phyloP scores from a whole-genome alignment of 75 land plant species.

The Selaginella tamariscina region DNA sequence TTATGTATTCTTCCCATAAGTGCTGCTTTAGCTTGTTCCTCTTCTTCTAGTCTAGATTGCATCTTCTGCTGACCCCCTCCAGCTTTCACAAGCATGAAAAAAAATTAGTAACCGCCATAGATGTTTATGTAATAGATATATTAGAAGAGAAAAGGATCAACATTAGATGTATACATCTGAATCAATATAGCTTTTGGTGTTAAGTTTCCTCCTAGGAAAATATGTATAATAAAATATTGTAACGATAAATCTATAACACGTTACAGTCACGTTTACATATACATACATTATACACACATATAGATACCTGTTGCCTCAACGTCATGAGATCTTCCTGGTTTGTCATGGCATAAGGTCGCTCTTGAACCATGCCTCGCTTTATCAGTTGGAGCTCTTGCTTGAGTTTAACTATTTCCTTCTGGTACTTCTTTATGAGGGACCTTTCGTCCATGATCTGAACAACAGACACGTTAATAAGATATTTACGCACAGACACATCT shows the following conservation, averaged over 20 bases:
- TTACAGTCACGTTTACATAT: too few relatives aligned
- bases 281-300: too few relatives aligned
- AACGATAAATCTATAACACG: too few relatives aligned
- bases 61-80: slow-evolving; percentile 56
- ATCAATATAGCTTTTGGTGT: too few relatives aligned
- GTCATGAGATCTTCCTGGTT: not conserved
- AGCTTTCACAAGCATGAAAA: slow-evolving; percentile 25
- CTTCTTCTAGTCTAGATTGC: slow-evolving; percentile 60
- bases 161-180: too few relatives aligned
- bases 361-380: not conserved
- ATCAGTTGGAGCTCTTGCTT: not conserved
- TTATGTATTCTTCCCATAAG: slow-evolving; percentile 57
- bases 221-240: too few relatives aligned
- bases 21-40: slow-evolving; percentile 69
- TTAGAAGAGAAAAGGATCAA: not conserved
- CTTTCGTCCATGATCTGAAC: not conserved
- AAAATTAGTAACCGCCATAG: too few relatives aligned
- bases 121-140: too few relatives aligned
- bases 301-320: not conserved
- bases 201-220: too few relatives aligned
- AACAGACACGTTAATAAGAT: too few relatives aligned
- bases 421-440: not conserved
- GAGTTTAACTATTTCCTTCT: not conserved
- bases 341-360: not conserved
- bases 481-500: too few relatives aligned